Evolutionary conservation across 2,329 filamentous ascomycete species (phyloP).

Genomic region (Parastagonospora nodorum): DNA sequence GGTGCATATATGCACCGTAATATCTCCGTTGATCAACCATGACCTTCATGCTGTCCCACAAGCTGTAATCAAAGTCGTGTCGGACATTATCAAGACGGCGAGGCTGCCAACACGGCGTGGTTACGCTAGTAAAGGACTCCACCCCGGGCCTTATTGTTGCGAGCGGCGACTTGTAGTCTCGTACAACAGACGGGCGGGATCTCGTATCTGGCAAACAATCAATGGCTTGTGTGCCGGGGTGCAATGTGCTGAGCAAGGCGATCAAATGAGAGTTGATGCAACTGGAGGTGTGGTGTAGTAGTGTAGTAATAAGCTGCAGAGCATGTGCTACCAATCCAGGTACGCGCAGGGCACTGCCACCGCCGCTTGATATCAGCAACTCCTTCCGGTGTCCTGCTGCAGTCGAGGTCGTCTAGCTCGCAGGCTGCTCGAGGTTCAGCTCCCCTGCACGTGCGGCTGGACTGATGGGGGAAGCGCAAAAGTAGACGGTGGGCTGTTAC

Average conservation of each 20-base stretch:
- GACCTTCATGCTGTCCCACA: neutral
- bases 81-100: slow-evolving; percentile 2
- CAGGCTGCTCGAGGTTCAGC: slow-evolving; percentile 26
- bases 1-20: neutral
- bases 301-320: slow-evolving; percentile 9
- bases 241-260: neutral
- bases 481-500: slow-evolving; percentile 22
- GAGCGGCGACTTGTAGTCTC: neutral
- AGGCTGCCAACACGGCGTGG: slow-evolving; percentile 6
- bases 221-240: neutral
- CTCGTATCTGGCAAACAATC: neutral
- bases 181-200: slow-evolving; percentile 3
- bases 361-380: slow-evolving; percentile 32
- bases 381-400: slow-evolving; percentile 22
- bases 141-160: slow-evolving; percentile 5
- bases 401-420: slow-evolving; percentile 23
- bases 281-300: slow-evolving; percentile 4
- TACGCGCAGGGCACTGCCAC: slow-evolving; percentile 36
- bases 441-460: slow-evolving; percentile 39
- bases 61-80: slow-evolving; percentile 1
- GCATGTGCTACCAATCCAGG: slow-evolving; percentile 5
- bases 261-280: neutral
- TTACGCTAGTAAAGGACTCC: slow-evolving; percentile 9
- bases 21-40: neutral
- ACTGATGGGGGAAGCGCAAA: slow-evolving; percentile 22